Base-by-base conservation (phyloP, 352 stramenopile genomes). In the Pythium diclinum region DNA sequence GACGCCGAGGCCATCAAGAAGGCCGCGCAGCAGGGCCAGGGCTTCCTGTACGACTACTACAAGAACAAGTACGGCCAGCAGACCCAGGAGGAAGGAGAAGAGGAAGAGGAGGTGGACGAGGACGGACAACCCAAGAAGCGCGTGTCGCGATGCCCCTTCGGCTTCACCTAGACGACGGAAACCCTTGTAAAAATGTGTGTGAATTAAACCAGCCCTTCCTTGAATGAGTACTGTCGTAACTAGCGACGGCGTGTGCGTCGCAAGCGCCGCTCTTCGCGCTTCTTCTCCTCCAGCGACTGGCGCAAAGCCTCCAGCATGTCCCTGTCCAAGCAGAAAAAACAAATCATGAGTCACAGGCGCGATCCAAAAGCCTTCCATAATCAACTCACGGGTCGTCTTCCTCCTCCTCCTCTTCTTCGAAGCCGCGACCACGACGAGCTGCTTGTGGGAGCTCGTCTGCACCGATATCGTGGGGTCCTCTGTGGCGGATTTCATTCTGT, bases 401-500 rank as follows among this genome's bases (percentile, higher is more conserved):
- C 46, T 83, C 71, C 32, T 83, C 71, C 32, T 87, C 74, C 13
- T 77, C 55, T 0, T 67, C 48, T 7, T 75, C 72, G 11, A 78
- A 40, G n/a, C 65, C 40, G 9, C 57, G 69, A 19, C 54, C 58
- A 33, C 68, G 32, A 6, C 2, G 57, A 48, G 7, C 59, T 58
- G 49, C 49, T 53, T 63, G 30, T 17, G 13, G 36, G 21, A 49
- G 8, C 32, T 78, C 67, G n/a, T 80, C 66, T 10, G 54, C 56
- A 11, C 36, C 58, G 6, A 42, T 34, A 40, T 69, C 23, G 3
- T 56, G 48, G 14, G 70, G 72, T 28, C 54, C 61, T 33, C 83
- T 79, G 57, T 91, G 81, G 25, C 79, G 82, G 61, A 92, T 91
- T 62, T 92, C 83, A 65, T 92, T 89, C 81, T 92, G 55, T 3